Percentiles rank a stretch among this genome's conserved stretches.
phyloP scores from a whole-genome alignment of 2,329 filamentous ascomycete genomes.

The Escovopsis sp. region DNA sequence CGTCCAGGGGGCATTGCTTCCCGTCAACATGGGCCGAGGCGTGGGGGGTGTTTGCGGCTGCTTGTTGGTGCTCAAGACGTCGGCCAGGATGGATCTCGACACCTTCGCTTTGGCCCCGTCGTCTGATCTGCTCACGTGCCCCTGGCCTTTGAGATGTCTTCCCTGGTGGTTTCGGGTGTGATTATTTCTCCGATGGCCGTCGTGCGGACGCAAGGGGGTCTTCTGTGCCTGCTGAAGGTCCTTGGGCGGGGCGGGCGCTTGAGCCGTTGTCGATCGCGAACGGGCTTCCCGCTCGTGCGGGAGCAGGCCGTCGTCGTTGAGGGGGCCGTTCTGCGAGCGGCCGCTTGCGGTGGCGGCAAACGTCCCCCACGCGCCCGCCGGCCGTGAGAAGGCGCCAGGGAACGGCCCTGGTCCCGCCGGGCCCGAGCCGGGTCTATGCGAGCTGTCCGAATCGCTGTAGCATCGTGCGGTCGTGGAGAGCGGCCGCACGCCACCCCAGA shows the following conservation, averaged over 20 bases:
- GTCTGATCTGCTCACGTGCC: not conserved
- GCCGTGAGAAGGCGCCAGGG: conserved; percentile 10
- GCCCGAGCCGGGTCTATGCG: conserved; percentile 4
- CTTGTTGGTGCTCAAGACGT: conserved; percentile 17
- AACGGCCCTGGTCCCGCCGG: conserved; percentile 9
- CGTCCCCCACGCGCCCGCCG: conserved; percentile 8
- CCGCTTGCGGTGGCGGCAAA: conserved; percentile 6
- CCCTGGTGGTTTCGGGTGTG: no score
- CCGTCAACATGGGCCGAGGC: conserved; percentile 13
- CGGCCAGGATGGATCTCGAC: conserved; percentile 16
- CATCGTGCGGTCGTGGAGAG: conserved; percentile 13
- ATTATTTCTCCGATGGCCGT: no score
- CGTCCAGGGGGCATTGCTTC: conserved; percentile 1
- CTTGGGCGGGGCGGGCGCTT: not conserved
- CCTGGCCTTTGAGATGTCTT: not conserved
- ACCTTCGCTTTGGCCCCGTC: conserved; percentile 7
- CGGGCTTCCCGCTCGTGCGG: conserved; percentile 25
- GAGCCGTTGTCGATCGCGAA: conserved; percentile 10
- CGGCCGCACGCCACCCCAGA: conserved; percentile 6
- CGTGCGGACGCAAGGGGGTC: not conserved
- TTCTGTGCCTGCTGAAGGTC: not conserved
- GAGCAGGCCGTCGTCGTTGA: conserved; percentile 14
- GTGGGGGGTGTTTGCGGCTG: conserved; percentile 12
- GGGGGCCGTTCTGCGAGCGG: conserved; percentile 1
- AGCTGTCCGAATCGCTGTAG: conserved; percentile 9